Base-by-base conservation (phyloP, 305 asterid genomes). In the Plantago lanceolata region DNA sequence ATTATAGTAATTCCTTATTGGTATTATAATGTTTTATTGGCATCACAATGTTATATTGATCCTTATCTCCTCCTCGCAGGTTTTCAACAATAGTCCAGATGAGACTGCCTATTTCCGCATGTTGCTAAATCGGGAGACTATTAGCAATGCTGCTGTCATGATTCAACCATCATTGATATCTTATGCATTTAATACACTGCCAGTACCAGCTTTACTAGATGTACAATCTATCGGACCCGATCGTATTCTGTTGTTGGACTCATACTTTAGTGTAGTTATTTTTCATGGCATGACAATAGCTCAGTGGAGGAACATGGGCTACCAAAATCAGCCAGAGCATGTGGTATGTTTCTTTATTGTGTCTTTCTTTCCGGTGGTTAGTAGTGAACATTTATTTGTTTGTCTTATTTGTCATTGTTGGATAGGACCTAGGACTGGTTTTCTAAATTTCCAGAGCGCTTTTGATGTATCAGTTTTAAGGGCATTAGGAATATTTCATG, bases 101-200 rank as follows among this genome's bases (percentile, higher is more conserved):
- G 99, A 94, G 83, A 90, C 99, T 0, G 97, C 99, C 75, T 94
- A 88, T 74, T 94, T 94, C 83, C 97, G 97, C 73, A 86, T 90
- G 68, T 75, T 86, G 80, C 79, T 94, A 78, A 94, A 94, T 74
- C 88, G 97, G 73, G 97, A 94, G 80, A 75, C 81, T 59, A 84
- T 94, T 75, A 85, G 81, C 91, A 94, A 94, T 68, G 93, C 97
- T 64, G 90, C 89, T 61, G 95, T 94, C 77, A 94, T 94, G 99
- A 94, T 94, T 79, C 99, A 94, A 66, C 97, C 99, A 9, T 90
- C 97, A 55, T 61, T 94, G 53, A 82, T 87, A 73, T 82, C 97
- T 61, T 94, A 85, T 79, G 85, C 93, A 48, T 94, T 94, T 76
- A 80, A 79, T 76, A 81, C 97, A 45, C 78, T 85, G 69, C 99